These are phyloP conservation scores for Phoenix dactylifera DNA, from an alignment of 176 grass and related monocot species.

Conservation along the genomic window DNA sequence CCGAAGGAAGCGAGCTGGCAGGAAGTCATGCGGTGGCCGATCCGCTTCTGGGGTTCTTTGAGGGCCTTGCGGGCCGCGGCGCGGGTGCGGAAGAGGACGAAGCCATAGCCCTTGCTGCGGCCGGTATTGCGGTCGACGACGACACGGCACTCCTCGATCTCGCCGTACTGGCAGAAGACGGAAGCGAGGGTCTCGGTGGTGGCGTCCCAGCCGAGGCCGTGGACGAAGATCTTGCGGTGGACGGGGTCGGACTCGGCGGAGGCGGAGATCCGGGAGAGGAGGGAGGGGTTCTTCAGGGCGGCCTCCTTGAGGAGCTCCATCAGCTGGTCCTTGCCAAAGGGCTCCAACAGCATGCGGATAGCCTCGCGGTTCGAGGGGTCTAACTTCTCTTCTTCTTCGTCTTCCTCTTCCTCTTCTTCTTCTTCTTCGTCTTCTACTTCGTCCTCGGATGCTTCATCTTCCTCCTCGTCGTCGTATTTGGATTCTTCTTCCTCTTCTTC, in stretches of 20 bases:
- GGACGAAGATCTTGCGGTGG: slow-evolving; percentile 59
- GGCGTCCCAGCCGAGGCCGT: slow-evolving; percentile 39
- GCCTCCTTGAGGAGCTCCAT: slow-evolving; percentile 46
- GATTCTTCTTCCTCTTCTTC: background rate
- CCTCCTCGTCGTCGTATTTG: slow-evolving; percentile 16
- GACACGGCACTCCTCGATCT: slow-evolving; percentile 44
- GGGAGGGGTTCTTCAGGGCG: slow-evolving; percentile 20
- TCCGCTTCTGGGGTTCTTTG: slow-evolving; percentile 37
- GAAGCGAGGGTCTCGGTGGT: slow-evolving; percentile 34
- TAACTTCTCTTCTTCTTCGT: slow-evolving; percentile 22
- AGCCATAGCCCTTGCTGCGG: slow-evolving; percentile 55
- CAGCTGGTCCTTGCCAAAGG: slow-evolving; percentile 62
- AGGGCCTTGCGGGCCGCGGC: slow-evolving; percentile 31
- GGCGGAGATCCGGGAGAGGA: slow-evolving; percentile 29
- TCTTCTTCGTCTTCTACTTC: slow-evolving; percentile 9
- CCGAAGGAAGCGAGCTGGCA: slow-evolving; percentile 56
- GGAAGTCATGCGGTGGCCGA: slow-evolving; percentile 31
- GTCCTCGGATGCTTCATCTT: slow-evolving; percentile 7
- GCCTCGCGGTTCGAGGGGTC: slow-evolving; percentile 21
- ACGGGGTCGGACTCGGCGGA: slow-evolving; percentile 33
- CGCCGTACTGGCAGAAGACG: slow-evolving; percentile 36
- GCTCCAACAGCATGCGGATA: slow-evolving; percentile 40
- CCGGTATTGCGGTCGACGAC: slow-evolving; percentile 32
- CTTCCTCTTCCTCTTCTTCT: background rate
- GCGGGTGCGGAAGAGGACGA: slow-evolving; percentile 41